Evolutionary conservation across 495 filamentous ascomycete genomes (phyloP).

Genomic region (Daldinia grandis): DNA sequence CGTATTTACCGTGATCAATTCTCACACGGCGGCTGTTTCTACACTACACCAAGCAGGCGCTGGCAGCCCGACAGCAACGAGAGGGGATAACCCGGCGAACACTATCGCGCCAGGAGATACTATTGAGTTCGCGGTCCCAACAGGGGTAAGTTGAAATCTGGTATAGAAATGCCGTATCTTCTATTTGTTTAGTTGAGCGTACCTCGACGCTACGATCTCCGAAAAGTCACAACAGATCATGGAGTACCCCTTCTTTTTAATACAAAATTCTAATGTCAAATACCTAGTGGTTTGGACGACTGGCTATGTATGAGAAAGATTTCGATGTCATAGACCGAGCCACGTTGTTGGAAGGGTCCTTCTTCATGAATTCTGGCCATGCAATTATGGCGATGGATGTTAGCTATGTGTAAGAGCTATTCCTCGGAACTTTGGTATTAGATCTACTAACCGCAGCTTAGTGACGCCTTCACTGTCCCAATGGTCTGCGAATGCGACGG

Average conservation of each 20-base stretch:
- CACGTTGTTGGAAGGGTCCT: conserved; percentile 38
- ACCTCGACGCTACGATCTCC: not conserved
- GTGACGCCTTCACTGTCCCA: conserved; percentile 42
- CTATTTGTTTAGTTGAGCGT: not conserved
- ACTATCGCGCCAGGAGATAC: conserved; percentile 23
- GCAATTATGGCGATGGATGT: conserved; percentile 37
- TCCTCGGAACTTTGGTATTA: not conserved
- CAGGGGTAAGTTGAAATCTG: conserved; percentile 29
- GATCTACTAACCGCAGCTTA: conserved; percentile 5
- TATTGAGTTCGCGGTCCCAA: conserved; percentile 27
- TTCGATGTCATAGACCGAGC: conserved; percentile 25
- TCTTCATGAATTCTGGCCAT: conserved; percentile 7
- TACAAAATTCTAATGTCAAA: not conserved
- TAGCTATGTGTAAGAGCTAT: conserved; percentile 42
- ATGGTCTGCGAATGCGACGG: conserved; percentile 40
- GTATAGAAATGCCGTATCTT: not conserved
- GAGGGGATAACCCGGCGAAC: conserved; percentile 1
- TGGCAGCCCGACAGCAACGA: conserved; percentile 17
- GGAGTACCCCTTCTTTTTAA: too few species aligned
- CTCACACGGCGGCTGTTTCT: conserved; percentile 35
- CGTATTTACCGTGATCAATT: conserved; percentile 39
- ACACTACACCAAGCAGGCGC: conserved; percentile 31
- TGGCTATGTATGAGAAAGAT: conserved; percentile 35
- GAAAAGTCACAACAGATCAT: not conserved
- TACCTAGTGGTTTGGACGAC: conserved; percentile 35